Percentiles rank a stretch among this genome's conserved stretches.
Evolutionary conservation across 768 basidiomycete species (phyloP).

Genomic region (Mrakia gelida): DNA sequence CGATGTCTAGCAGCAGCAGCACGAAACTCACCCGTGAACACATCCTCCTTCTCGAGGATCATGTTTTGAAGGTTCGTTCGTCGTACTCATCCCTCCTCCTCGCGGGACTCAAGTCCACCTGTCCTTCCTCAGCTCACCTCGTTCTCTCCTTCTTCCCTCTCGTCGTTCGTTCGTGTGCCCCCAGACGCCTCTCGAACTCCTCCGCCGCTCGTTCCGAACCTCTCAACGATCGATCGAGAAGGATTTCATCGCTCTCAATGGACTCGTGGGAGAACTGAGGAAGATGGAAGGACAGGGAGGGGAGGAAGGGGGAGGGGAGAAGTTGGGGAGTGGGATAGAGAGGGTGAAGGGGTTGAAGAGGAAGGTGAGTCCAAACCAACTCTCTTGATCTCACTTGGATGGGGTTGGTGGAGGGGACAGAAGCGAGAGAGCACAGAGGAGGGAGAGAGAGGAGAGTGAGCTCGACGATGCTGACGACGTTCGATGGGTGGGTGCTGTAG

Average conservation of each 20-base stretch:
- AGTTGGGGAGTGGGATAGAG: slow-evolving; percentile 36
- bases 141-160: not conserved
- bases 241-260: slow-evolving; percentile 62
- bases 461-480: not conserved
- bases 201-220: slow-evolving; percentile 78
- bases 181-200: slow-evolving; percentile 85
- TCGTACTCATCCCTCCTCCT: not conserved
- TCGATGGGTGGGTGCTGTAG: no score
- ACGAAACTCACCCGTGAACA: no score
- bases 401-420: no score
- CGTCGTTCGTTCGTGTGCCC: not conserved
- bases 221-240: slow-evolving; percentile 77
- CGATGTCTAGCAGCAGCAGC: no score
- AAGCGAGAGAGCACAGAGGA: no score
- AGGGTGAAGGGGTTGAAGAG: slow-evolving; percentile 75
- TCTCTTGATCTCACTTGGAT: no score
- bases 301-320: slow-evolving; percentile 33
- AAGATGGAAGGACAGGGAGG: slow-evolving; percentile 45
- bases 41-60: no score
- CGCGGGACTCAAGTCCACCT: not conserved
- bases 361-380: slow-evolving; percentile 63
- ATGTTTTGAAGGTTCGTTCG: no score
- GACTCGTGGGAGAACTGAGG: slow-evolving; percentile 58
- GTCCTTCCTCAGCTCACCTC: not conserved
- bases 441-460: not conserved